Base-by-base conservation (phyloP, 495 filamentous ascomycete genomes). In the Talaromyces thailandensis region DNA sequence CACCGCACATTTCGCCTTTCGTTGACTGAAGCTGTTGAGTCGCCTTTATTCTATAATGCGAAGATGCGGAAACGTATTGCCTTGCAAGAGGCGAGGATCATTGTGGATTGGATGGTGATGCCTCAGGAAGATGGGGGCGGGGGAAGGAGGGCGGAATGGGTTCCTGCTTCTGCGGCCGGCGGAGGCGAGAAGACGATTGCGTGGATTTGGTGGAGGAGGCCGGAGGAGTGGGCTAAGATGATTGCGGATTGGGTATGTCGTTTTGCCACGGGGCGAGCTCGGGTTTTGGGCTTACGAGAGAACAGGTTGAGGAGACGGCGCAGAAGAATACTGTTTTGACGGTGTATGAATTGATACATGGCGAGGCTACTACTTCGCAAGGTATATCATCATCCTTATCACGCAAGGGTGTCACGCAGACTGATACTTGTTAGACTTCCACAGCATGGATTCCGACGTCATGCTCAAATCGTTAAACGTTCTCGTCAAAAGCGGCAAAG, bases 401-500 rank as follows among this genome's bases (percentile, higher is more conserved):
- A 60, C 18, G 1, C 32, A 37, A 21, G n/a, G 16, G 0, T 55
- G 5, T 1, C 1, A 25, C 3, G 51, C 51, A 61, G 26, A 56
- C 63, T 62, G 6, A 37, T 26, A 48, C 9, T 18, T 2, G 61
- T 9, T 64, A 91, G 91, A 94, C 72, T 94, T 96, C 70, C 87
- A 92, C 76, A 91, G 90, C 16, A 90, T 98, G 81, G 92, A 97
- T 65, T 70, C 75, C 24, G 91, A 92, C 25, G 67, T 95, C 35
- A 81, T 98, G 70, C 80, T 87, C 62, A 90, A 87, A 70, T 83
- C 89, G n/a, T 75, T 98, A 18, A 79, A 80, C 62, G 79, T 91
- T 59, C 77, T 96, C 25, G 91, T 96, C 25, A 96, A 93, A 79
- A 79, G 88, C 37, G 92, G 92, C 64, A 95, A 89, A 74, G 93